phyloP scores from a whole-genome alignment of 148 eudicot genomes.

The Rheum nobile region DNA sequence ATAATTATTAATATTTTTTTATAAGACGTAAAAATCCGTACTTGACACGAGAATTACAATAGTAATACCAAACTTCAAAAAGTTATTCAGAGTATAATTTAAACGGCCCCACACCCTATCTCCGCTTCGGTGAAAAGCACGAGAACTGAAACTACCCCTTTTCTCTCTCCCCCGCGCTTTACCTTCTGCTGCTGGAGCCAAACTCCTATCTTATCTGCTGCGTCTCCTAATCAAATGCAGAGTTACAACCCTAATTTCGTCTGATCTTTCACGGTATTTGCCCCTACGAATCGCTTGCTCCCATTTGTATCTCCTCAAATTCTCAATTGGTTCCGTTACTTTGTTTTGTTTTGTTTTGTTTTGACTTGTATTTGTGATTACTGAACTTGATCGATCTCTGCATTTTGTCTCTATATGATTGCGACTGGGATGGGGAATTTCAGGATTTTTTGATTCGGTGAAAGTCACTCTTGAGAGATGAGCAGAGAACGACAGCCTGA shows the following conservation, averaged over 20 bases:
- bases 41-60: too few relatives aligned
- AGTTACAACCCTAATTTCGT: neutral
- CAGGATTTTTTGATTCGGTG: neutral
- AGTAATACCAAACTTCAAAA: too few relatives aligned
- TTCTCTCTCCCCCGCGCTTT: neutral
- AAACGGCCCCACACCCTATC: neutral
- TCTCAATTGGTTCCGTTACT: neutral
- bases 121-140: neutral
- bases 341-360: neutral
- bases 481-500: constrained; percentile 30
- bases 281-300: neutral
- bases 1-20: too few relatives aligned
- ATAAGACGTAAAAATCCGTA: too few relatives aligned
- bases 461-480: neutral
- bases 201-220: neutral
- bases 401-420: neutral
- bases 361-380: neutral
- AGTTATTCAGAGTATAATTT: too few relatives aligned
- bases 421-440: neutral
- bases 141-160: neutral
- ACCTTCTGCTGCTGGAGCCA: neutral
- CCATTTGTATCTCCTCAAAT: neutral
- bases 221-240: neutral
- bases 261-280: neutral
- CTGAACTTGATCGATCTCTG: neutral